Evolutionary conservation across 116 monocot genomes (phyloP), one percentile per base, ranked within the genome.

Genomic region (Trichopus zeylanicus): DNA sequence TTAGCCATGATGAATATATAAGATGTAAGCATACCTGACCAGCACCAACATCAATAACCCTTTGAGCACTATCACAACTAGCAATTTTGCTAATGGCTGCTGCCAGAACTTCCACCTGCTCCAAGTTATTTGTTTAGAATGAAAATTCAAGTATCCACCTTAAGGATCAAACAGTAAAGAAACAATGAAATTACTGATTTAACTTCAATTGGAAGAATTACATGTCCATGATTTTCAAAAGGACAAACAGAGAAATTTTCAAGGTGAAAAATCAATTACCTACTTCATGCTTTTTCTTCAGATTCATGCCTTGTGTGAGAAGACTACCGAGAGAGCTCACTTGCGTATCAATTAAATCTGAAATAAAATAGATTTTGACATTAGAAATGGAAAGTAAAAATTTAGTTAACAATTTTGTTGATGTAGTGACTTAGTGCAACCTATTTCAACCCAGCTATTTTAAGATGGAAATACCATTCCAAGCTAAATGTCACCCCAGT

Each of bases 251-350:
- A n/a, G n/a, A n/a, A n/a, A n/a, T n/a, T n/a, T n/a, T n/a, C n/a
- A n/a, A n/a, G n/a, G n/a, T n/a, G n/a, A n/a, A n/a, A n/a, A n/a
- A n/a, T n/a, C n/a, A n/a, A n/a, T n/a, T 55, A 73, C 85, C 31
- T 66, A 95, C 95, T 81, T 95, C 95, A 72, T 95, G 90, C 56
- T 81, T 89, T 73, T 95, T 95, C 81, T 95, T 95, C 60, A 31
- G 55, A 66, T 81, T 95, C 95, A 95, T 95, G 58, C 95, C 95
- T 72, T 95, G 95, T 47, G 76, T 61, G 61, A 95, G 64, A 72
- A 90, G 91, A 61, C 70, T 84, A 22, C 81, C 72, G 59, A 95
- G 78, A 68, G 87, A 60, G 46, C 61, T 31, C 34, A 74, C 65
- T 30, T 46, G 70, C 20, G 87, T 59, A 64, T 81, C 63, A 26